These are phyloP conservation scores for Mycena haematopus DNA, from an alignment of 768 basidiomycete genomes.

Conservation along the genomic window DNA sequence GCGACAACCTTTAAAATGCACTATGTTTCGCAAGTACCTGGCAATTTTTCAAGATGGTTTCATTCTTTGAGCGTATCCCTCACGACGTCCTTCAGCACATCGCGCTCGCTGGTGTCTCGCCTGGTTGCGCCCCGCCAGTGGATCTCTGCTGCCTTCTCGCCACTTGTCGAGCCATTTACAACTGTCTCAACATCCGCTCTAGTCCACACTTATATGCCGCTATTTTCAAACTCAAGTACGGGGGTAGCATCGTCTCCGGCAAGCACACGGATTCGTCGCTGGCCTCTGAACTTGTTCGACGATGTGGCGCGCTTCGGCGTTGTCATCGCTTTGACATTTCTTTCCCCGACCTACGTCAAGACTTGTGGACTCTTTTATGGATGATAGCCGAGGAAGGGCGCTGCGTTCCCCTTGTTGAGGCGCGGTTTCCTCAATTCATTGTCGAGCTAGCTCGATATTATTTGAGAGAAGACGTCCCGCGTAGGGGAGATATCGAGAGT, in stretches of 20 bases:
- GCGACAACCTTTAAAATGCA: constrained; percentile 29
- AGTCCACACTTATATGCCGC: constrained; percentile 64
- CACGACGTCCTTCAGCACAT: constrained; percentile 64
- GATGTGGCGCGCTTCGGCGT: constrained; percentile 56
- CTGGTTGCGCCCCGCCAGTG: constrained; percentile 45
- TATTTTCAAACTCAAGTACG: constrained; percentile 60
- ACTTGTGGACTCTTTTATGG: constrained; percentile 63
- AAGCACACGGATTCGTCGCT: constrained; percentile 47
- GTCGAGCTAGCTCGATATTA: constrained; percentile 35
- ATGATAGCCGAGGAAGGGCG: constrained; percentile 66
- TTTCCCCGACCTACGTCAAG: constrained; percentile 40
- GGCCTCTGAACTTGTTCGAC: constrained; percentile 53
- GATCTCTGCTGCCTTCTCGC: constrained; percentile 52
- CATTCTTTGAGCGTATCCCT: constrained; percentile 56
- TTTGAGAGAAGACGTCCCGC: constrained; percentile 23
- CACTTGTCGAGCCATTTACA: constrained; percentile 52
- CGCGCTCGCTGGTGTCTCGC: constrained; percentile 51
- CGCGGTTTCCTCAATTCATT: constrained; percentile 48
- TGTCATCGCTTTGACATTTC: constrained; percentile 47
- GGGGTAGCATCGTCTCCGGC: constrained; percentile 39
- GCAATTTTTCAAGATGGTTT: constrained; percentile 43
- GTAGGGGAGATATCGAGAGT: constrained; percentile 33
- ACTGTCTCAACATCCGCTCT: constrained; percentile 45
- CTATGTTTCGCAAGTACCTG: background rate
- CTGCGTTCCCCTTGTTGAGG: constrained; percentile 49